Conservation (phyloP, 441 rosid species). For the Breynia disticha region DNA sequence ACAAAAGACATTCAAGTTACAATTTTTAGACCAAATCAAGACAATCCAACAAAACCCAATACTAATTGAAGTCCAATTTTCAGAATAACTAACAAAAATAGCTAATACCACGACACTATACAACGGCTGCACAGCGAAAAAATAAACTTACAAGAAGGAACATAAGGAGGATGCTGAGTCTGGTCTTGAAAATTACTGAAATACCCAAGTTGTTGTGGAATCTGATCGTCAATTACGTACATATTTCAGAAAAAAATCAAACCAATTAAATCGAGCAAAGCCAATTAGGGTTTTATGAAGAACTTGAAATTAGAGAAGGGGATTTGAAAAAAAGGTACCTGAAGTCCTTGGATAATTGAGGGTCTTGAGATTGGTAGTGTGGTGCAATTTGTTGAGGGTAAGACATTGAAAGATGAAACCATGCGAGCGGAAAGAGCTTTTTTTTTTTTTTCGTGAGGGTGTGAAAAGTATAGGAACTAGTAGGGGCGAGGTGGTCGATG, state of each 20-base stretch:
- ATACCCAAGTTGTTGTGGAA: constrained; percentile 36
- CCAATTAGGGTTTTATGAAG: constrained; percentile 12
- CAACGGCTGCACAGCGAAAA: neutral
- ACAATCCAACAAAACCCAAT: no score
- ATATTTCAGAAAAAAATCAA: constrained; percentile 30
- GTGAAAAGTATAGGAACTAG: no score
- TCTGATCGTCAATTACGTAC: constrained; percentile 41
- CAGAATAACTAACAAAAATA: no score
- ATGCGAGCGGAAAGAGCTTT: neutral
- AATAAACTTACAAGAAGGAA: constrained; percentile 52
- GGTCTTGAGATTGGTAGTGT: constrained; percentile 23
- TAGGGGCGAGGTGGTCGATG: no score
- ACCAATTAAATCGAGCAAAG: neutral
- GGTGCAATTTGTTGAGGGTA: constrained; percentile 33
- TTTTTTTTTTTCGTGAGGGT: no score
- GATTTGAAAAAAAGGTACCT: constrained; percentile 16
- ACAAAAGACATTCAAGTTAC: no score
- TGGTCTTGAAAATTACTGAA: constrained; percentile 45
- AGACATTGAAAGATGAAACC: constrained; percentile 27
- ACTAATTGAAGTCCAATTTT: no score
- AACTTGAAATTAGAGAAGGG: neutral
- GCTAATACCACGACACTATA: no score
- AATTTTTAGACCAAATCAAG: no score
- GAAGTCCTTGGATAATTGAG: constrained; percentile 25
- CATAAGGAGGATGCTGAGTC: constrained; percentile 76